A percentile compares a stretch with the other conserved stretches of the same genome.
Evolutionary conservation across 305 asterid species (phyloP).

Genomic region (Rubia balearica): DNA sequence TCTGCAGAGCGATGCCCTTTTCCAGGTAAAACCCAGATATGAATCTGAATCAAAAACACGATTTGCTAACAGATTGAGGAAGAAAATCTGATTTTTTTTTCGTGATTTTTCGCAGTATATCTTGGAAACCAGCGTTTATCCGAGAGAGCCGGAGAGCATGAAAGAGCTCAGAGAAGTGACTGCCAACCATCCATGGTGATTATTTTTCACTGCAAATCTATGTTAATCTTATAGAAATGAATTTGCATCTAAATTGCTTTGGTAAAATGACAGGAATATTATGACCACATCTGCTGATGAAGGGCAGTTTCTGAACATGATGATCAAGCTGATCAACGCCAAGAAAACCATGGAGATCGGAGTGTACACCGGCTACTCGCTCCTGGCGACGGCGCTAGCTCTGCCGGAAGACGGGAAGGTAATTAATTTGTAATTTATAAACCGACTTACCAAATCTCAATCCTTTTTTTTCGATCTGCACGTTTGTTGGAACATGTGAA

Average conservation of each 20-base stretch:
- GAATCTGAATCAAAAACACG: too few species aligned
- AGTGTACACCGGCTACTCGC: constrained; percentile 89
- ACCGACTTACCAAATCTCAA: background rate
- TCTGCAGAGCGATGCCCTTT: constrained; percentile 41
- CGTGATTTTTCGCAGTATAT: constrained; percentile 38
- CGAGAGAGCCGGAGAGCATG: constrained; percentile 80
- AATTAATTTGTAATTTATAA: too few species aligned
- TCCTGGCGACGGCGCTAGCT: constrained; percentile 80
- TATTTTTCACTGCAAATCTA: background rate
- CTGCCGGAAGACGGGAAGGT: constrained; percentile 90
- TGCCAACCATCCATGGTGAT: constrained; percentile 81
- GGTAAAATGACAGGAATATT: constrained; percentile 47
- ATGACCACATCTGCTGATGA: constrained; percentile 92
- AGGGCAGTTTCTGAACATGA: constrained; percentile 85
- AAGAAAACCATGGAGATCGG: constrained; percentile 93
- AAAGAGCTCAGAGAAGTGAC: constrained; percentile 80
- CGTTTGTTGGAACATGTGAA: background rate
- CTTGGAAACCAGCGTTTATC: constrained; percentile 82
- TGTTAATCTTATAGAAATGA: background rate
- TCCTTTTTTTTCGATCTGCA: background rate
- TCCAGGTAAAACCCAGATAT: constrained; percentile 23
- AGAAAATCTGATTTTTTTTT: background rate
- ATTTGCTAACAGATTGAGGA: too few species aligned
- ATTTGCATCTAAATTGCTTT: background rate
- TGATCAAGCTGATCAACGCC: constrained; percentile 77